These are phyloP conservation scores for Gelatoporia subvermispora DNA, from an alignment of 768 basidiomycete species.

Conservation along the genomic window DNA sequence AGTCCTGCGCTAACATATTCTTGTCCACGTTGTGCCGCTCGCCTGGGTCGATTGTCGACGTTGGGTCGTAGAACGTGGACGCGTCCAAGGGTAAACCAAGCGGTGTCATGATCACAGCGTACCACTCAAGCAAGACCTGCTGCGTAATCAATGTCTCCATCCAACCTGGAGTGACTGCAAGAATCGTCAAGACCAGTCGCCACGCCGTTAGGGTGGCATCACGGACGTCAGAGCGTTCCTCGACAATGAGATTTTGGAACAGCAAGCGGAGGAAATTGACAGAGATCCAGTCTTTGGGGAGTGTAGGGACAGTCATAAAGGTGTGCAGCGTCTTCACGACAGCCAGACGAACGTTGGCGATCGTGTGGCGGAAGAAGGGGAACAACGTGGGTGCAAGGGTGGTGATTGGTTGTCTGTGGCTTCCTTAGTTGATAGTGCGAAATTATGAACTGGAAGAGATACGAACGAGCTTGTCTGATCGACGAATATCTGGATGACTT, in stretches of 20 bases:
- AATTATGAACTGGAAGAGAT: not conserved
- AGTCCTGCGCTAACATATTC: slow-evolving; percentile 88
- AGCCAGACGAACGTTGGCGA: slow-evolving; percentile 85
- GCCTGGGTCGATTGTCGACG: slow-evolving; percentile 39
- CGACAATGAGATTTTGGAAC: slow-evolving; percentile 90
- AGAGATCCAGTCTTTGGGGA: slow-evolving; percentile 79
- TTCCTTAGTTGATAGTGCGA: not conserved
- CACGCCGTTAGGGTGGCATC: slow-evolving; percentile 68
- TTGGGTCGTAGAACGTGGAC: slow-evolving; percentile 61
- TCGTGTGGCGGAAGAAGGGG: slow-evolving; percentile 97
- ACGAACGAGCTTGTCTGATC: slow-evolving; percentile 68
- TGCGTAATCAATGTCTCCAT: slow-evolving; percentile 52
- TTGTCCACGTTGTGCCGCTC: slow-evolving; percentile 95
- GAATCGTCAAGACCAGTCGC: slow-evolving; percentile 59
- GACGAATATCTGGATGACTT: slow-evolving; percentile 74
- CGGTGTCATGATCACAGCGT: slow-evolving; percentile 83
- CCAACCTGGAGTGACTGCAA: slow-evolving; percentile 40
- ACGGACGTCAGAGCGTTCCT: slow-evolving; percentile 85
- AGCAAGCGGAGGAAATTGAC: slow-evolving; percentile 75
- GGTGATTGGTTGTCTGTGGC: slow-evolving; percentile 67
- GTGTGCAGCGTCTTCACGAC: slow-evolving; percentile 86
- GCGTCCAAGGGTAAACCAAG: slow-evolving; percentile 75
- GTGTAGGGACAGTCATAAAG: slow-evolving; percentile 74
- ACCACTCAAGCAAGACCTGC: slow-evolving; percentile 75
- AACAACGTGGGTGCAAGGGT: slow-evolving; percentile 83